Evolutionary conservation across 345 rosid species (phyloP).

Genomic region (Clausena lansium): DNA sequence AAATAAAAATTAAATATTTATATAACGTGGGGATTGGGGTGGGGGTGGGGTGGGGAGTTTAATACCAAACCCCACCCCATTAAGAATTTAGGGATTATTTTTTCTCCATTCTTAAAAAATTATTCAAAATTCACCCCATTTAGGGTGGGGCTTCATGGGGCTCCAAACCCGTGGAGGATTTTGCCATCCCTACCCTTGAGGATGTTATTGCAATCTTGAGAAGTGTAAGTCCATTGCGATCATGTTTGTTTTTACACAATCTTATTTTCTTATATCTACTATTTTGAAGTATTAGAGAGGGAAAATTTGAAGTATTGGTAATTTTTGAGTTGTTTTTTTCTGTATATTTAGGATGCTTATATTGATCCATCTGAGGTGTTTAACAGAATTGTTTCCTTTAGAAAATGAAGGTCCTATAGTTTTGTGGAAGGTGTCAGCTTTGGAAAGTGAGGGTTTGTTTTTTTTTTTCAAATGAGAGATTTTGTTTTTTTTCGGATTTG

Average conservation of each 20-base stretch:
- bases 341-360: slow-evolving; percentile 79
- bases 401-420: neutral
- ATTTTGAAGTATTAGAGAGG: slow-evolving; percentile 7
- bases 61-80: too few species aligned
- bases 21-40: too few species aligned
- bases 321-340: neutral
- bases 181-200: slow-evolving; percentile 31
- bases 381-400: slow-evolving; percentile 70
- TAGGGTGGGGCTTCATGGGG: too few species aligned
- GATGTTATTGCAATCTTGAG: slow-evolving; percentile 93
- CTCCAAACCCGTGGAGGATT: too few species aligned
- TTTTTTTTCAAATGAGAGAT: neutral
- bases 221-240: slow-evolving; percentile 53
- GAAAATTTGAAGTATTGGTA: neutral
- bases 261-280: slow-evolving; percentile 4
- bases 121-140: too few species aligned
- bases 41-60: too few species aligned
- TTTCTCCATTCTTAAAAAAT: too few species aligned
- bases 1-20: too few species aligned
- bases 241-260: slow-evolving; percentile 7
- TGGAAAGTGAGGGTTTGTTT: neutral
- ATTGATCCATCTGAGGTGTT: slow-evolving; percentile 98
- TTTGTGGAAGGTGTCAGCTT: neutral
- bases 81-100: too few species aligned
- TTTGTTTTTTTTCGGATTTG: too few species aligned